Percentiles rank a stretch among this genome's conserved stretches.
phyloP scores from a whole-genome alignment of 257 asterid genomes.

The Solanum peruvianum region DNA sequence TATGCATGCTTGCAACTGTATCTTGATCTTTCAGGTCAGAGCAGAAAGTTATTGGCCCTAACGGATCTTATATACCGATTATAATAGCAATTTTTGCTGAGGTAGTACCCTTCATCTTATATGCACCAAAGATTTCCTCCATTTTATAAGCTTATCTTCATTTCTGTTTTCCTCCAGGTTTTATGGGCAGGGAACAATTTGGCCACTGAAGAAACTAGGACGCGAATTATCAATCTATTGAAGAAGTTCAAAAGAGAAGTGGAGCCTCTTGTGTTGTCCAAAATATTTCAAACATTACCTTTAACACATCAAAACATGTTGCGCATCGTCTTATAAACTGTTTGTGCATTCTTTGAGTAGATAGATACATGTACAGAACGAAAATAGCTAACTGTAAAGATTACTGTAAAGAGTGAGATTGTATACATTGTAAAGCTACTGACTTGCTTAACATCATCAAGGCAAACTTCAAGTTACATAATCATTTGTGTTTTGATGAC shows the following conservation, averaged over 20 bases:
- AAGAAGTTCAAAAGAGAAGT: neutral
- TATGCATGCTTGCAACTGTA: neutral
- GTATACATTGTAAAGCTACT: neutral
- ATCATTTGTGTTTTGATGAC: no score
- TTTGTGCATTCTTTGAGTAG: neutral
- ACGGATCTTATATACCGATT: neutral
- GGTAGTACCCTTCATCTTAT: neutral
- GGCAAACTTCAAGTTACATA: neutral
- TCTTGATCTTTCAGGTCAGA: neutral
- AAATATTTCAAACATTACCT: neutral
- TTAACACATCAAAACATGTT: neutral
- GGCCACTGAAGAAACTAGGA: neutral
- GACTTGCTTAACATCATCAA: neutral
- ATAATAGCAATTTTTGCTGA: neutral
- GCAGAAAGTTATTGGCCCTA: neutral
- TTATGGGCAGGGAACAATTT: neutral
- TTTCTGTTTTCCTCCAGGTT: neutral
- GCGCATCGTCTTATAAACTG: neutral
- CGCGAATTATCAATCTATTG: neutral
- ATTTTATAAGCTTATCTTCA: neutral
- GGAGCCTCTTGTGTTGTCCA: neutral
- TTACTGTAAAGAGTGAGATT: neutral
- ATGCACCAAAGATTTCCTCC: neutral
- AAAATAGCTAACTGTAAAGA: neutral
- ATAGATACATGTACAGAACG: neutral